Percentiles rank a stretch among this genome's conserved stretches.
Conservation (phyloP, 2,329 filamentous ascomycete species). For the Didymella keratinophila region DNA sequence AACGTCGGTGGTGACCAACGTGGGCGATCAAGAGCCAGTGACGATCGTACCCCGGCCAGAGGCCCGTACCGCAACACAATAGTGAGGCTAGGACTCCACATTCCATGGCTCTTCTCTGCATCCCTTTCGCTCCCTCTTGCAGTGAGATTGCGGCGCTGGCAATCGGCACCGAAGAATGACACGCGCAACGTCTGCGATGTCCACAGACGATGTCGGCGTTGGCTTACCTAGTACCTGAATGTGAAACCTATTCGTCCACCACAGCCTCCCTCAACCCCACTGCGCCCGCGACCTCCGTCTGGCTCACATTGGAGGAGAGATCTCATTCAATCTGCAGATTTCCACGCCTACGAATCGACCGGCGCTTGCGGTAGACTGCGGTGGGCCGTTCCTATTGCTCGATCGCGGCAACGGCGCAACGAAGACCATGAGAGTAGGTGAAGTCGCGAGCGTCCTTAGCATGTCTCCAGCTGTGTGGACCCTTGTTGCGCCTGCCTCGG, state of each 20-base stretch:
- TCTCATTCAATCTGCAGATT: conserved; percentile 1
- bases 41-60: conserved; percentile 31
- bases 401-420: conserved; percentile 32
- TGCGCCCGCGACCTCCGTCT: conserved; percentile 32
- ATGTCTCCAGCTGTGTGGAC: conserved; percentile 24
- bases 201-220: conserved; percentile 21
- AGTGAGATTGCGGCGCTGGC: conserved; percentile 30
- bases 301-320: conserved; percentile 5
- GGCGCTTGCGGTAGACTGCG: conserved; percentile 18
- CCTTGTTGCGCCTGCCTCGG: conserved; percentile 15
- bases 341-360: conserved; percentile 8
- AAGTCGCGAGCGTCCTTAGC: conserved; percentile 33
- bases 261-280: conserved; percentile 37
- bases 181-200: conserved; percentile 23
- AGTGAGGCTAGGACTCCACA: conserved; percentile 45
- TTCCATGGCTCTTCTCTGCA: conserved; percentile 40
- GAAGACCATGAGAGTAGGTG: conserved; percentile 50
- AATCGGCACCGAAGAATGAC: conserved; percentile 26
- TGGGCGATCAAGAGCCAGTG: conserved; percentile 43
- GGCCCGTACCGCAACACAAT: conserved; percentile 31
- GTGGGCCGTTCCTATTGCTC: conserved; percentile 21
- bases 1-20: conserved; percentile 36
- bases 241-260: conserved; percentile 35
- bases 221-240: conserved; percentile 30
- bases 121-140: conserved; percentile 37